These are phyloP conservation scores for Suhomyces chickasaworum DNA, from an alignment of 1,139 yeast species.

Conservation along the genomic window DNA sequence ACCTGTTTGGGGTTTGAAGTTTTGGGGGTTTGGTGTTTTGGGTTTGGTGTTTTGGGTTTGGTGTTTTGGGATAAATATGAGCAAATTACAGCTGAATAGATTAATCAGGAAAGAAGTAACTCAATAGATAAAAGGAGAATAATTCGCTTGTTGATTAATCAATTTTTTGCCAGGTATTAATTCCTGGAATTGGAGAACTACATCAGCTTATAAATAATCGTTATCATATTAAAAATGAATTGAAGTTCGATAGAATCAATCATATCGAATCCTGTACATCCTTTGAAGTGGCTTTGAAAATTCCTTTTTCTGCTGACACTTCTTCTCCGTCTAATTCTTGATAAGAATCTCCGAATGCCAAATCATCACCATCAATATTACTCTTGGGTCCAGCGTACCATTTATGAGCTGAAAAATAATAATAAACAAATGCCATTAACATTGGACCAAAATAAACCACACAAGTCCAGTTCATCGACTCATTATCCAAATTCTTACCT, in stretches of 20 bases:
- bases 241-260: neutral
- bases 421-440: conserved; percentile 56
- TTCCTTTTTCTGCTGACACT: conserved; percentile 1
- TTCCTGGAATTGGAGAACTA: neutral
- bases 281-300: conserved; percentile 1
- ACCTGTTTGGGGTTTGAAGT: too few relatives aligned
- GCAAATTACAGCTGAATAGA: too few relatives aligned
- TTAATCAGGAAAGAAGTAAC: too few relatives aligned
- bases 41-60: too few relatives aligned
- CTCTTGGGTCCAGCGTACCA: conserved; percentile 72
- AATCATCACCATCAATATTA: conserved; percentile 46
- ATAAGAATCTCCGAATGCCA: conserved; percentile 19
- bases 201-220: neutral
- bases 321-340: conserved; percentile 10
- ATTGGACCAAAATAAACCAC: conserved; percentile 70
- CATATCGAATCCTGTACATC: conserved; percentile 7
- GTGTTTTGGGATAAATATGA: too few relatives aligned
- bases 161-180: too few relatives aligned
- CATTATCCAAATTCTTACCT: conserved; percentile 50
- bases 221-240: neutral
- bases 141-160: too few relatives aligned
- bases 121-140: too few relatives aligned
- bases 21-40: too few relatives aligned
- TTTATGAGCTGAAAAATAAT: conserved; percentile 57
- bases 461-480: conserved; percentile 70